A percentile compares a stretch with the other conserved stretches of the same genome.
Conservation (phyloP, 805 yeast genomes). For the Schizosaccharomyces osmophilus region DNA sequence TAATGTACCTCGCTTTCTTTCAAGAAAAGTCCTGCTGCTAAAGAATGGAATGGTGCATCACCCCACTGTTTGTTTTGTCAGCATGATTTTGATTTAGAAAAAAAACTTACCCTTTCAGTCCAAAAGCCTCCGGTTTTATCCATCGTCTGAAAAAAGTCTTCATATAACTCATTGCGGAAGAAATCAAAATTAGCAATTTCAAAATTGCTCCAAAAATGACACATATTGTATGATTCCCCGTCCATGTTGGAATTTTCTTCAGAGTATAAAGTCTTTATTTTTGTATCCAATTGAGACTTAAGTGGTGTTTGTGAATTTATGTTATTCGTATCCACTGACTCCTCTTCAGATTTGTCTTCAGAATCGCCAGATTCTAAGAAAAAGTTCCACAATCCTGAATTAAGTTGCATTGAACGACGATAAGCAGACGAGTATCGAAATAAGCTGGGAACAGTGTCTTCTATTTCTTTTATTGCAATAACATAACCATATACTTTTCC, state of each 20-base stretch:
- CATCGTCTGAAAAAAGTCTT: slow-evolving; percentile 38
- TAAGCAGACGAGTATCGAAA: slow-evolving; percentile 50
- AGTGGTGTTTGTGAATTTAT: neutral
- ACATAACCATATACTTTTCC: slow-evolving; percentile 71
- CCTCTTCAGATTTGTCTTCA: no score
- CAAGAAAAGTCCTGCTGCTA: slow-evolving; percentile 59
- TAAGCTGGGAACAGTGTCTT: slow-evolving; percentile 59
- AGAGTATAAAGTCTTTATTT: neutral
- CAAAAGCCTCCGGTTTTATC: slow-evolving; percentile 65
- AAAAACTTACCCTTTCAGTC: slow-evolving; percentile 30
- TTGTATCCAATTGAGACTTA: neutral
- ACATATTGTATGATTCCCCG: slow-evolving; percentile 49
- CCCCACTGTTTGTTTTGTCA: slow-evolving; percentile 35
- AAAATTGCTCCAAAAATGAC: slow-evolving; percentile 75
- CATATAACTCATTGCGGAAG: slow-evolving; percentile 41
- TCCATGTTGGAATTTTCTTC: slow-evolving; percentile 32
- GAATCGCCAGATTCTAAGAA: slow-evolving; percentile 19
- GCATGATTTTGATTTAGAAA: neutral
- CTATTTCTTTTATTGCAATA: slow-evolving; percentile 50
- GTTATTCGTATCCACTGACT: no score
- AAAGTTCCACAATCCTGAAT: slow-evolving; percentile 41
- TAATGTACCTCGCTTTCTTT: slow-evolving; percentile 54
- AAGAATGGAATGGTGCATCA: slow-evolving; percentile 81
- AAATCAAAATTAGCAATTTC: slow-evolving; percentile 70
- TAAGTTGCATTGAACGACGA: slow-evolving; percentile 23